Evolutionary conservation across 2,329 filamentous ascomycete genomes (phyloP).

Genomic region (Nigrograna mackinnonii): DNA sequence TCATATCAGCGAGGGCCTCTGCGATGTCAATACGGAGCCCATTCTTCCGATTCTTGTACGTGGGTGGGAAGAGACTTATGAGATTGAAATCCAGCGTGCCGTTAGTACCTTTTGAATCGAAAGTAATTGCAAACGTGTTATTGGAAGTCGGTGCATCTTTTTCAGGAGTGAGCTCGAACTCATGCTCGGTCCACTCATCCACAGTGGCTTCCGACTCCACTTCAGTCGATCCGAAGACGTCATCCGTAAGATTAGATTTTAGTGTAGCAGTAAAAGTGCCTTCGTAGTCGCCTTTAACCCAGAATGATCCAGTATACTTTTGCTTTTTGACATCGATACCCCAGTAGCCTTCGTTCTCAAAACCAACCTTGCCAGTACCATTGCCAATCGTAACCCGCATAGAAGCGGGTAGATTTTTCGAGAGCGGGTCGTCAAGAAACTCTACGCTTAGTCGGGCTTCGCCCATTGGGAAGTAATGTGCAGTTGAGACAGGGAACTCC

Average conservation of each 20-base stretch:
- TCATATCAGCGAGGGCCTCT: constrained; percentile 47
- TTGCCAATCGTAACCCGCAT: constrained; percentile 43
- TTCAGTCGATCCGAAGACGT: constrained; percentile 44
- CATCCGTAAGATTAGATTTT: constrained; percentile 44
- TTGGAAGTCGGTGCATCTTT: constrained; percentile 49
- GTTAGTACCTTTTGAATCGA: constrained; percentile 43
- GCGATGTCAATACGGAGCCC: constrained; percentile 55
- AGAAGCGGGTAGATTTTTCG: constrained; percentile 48
- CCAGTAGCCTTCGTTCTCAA: constrained; percentile 56
- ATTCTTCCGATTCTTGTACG: constrained; percentile 57
- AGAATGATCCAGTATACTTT: constrained; percentile 56
- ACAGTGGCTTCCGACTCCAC: constrained; percentile 31
- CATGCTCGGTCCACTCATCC: constrained; percentile 45
- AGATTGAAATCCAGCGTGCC: constrained; percentile 49
- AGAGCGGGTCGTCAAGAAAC: constrained; percentile 45
- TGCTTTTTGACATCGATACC: constrained; percentile 54
- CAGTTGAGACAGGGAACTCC: constrained; percentile 15
- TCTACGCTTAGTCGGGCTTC: constrained; percentile 41
- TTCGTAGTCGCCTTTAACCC: constrained; percentile 43
- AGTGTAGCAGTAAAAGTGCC: constrained; percentile 43
- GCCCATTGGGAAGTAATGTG: constrained; percentile 35
- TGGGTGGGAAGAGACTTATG: constrained; percentile 58
- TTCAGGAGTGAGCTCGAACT: constrained; percentile 39
- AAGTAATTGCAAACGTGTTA: constrained; percentile 57
- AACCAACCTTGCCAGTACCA: constrained; percentile 42